A percentile compares a stretch with the other conserved stretches of the same genome.
phyloP scores from a whole-genome alignment of 805 yeast species.

The Cyberlindnera samutprakarnensis region DNA sequence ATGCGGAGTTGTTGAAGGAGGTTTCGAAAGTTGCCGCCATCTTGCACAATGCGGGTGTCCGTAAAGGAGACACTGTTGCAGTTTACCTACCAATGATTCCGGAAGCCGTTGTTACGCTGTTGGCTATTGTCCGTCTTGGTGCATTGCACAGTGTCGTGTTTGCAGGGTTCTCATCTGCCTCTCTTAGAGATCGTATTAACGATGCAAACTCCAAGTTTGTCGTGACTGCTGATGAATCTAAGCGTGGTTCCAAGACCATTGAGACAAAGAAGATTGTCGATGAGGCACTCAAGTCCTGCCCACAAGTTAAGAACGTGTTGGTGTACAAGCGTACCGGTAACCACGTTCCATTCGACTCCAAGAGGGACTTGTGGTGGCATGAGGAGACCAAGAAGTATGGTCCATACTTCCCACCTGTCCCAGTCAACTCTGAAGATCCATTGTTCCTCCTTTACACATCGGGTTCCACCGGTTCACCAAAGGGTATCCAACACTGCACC shows the following conservation, averaged over 20 bases:
- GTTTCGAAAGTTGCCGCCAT: slow-evolving; percentile 69
- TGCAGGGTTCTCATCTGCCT: slow-evolving; percentile 88
- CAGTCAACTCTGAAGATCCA: slow-evolving; percentile 76
- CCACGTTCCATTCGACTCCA: slow-evolving; percentile 37
- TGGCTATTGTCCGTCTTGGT: slow-evolving; percentile 76
- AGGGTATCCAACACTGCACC: slow-evolving; percentile 77
- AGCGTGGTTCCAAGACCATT: slow-evolving; percentile 76
- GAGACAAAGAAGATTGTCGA: slow-evolving; percentile 79
- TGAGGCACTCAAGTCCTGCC: slow-evolving; percentile 63
- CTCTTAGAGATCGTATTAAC: slow-evolving; percentile 80
- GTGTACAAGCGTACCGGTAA: slow-evolving; percentile 72
- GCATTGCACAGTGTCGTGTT: slow-evolving; percentile 81
- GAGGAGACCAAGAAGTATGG: slow-evolving; percentile 59
- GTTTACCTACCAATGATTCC: slow-evolving; percentile 84
- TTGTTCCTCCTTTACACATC: slow-evolving; percentile 76
- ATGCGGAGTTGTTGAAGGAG: slow-evolving; percentile 61
- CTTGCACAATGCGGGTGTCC: slow-evolving; percentile 55
- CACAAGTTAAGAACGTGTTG: slow-evolving; percentile 59
- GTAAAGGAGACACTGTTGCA: slow-evolving; percentile 81
- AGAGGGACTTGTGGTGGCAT: slow-evolving; percentile 74
- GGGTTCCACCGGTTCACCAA: slow-evolving; percentile 85
- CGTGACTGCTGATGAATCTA: slow-evolving; percentile 75
- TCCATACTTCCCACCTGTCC: slow-evolving; percentile 64
- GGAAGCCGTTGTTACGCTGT: slow-evolving; percentile 65
- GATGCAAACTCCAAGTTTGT: slow-evolving; percentile 73